Evolutionary conservation across 2,329 filamentous ascomycete species (phyloP).

Genomic region (Ophiostoma novo-ulmi): DNA sequence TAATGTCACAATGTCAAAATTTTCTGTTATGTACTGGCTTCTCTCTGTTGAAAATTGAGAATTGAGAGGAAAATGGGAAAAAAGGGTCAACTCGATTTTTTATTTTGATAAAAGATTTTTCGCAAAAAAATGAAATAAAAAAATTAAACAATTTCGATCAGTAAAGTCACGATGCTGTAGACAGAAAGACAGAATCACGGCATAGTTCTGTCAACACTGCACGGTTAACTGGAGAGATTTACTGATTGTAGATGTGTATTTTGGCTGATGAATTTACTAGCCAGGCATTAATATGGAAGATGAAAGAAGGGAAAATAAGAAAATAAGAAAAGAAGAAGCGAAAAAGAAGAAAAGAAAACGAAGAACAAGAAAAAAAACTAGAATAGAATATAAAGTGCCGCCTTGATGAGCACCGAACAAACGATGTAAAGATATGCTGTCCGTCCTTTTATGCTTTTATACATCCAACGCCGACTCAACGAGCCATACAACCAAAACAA

Average conservation of each 20-base stretch:
- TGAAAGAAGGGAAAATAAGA: background rate
- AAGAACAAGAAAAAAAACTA: conserved; percentile 14
- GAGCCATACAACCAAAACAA: background rate
- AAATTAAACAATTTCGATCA: background rate
- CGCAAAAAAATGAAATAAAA: conserved; percentile 20
- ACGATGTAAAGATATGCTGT: conserved; percentile 15
- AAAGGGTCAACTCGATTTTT: conserved; percentile 17
- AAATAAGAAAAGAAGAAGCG: conserved; percentile 10
- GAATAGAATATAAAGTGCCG: conserved; percentile 9
- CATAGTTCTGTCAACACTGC: background rate
- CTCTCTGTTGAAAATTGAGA: background rate
- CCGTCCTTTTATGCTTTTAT: conserved; percentile 15
- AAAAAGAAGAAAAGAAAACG: conserved; percentile 10
- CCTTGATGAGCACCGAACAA: background rate
- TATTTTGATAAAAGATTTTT: conserved; percentile 9
- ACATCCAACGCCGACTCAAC: conserved; percentile 21
- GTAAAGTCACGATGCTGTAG: background rate
- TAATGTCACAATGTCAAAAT: conserved; percentile 4
- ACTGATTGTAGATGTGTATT: background rate
- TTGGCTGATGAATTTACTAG: background rate
- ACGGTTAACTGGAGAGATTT: background rate
- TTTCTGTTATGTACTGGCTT: conserved; percentile 4
- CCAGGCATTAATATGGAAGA: background rate
- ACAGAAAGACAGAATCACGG: too few relatives aligned
- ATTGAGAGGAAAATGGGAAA: conserved; percentile 6